These are phyloP conservation scores for Diacronema lutheri DNA, from an alignment of 78 protist species.

Conservation along the genomic window DNA sequence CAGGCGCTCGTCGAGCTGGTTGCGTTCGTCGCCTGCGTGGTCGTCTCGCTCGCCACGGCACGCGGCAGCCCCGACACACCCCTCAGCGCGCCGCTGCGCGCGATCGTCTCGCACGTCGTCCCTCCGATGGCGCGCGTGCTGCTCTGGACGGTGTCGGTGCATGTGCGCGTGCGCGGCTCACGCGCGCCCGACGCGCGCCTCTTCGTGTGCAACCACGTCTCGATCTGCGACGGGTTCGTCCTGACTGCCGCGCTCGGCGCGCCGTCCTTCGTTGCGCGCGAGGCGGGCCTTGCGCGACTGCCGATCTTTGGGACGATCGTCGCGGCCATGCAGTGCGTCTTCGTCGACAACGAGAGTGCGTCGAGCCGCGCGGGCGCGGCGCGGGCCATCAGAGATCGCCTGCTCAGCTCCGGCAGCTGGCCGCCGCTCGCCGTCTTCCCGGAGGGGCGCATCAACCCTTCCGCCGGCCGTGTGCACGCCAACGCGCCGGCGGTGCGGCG, in stretches of 20 bases:
- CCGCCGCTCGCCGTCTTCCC: constrained; percentile 1
- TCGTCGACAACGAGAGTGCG: not conserved
- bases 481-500: too few species aligned
- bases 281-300: not conserved
- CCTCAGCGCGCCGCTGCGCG: too few species aligned
- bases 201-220: not conserved
- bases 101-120: too few species aligned
- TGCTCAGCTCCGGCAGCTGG: not conserved
- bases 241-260: not conserved
- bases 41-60: too few species aligned
- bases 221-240: not conserved
- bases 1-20: too few species aligned
- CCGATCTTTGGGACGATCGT: not conserved
- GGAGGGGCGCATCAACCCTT: not conserved
- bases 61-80: too few species aligned
- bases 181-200: not conserved
- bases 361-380: not conserved
- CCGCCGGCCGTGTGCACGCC: too few species aligned
- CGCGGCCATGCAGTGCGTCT: not conserved
- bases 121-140: too few species aligned
- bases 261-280: not conserved
- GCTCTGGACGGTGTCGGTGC: not conserved
- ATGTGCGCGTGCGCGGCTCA: too few species aligned
- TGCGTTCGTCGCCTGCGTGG: too few species aligned
- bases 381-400: not conserved